These are phyloP conservation scores for Monilinia laxa DNA, from an alignment of 2,329 filamentous ascomycete species.

Conservation along the genomic window DNA sequence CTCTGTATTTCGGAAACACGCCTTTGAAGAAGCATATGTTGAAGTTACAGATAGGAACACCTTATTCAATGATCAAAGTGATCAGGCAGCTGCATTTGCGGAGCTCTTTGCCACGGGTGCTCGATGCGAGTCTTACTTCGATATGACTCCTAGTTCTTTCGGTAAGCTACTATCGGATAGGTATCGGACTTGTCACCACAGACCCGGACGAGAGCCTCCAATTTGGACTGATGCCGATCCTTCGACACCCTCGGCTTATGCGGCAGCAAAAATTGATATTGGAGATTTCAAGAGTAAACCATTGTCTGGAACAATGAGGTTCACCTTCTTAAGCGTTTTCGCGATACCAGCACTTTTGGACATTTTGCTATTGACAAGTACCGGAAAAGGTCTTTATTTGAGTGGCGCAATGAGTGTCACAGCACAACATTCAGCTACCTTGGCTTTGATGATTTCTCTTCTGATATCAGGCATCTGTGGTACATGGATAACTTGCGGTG, in stretches of 20 bases:
- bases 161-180: constrained; percentile 45
- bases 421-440: constrained; percentile 52
- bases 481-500: constrained; percentile 63
- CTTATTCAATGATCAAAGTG: constrained; percentile 57
- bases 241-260: constrained; percentile 44
- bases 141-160: constrained; percentile 51
- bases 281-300: constrained; percentile 46
- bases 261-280: constrained; percentile 53
- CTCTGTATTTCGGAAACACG: constrained; percentile 54
- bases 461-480: constrained; percentile 59
- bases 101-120: constrained; percentile 63
- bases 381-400: constrained; percentile 60
- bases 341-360: constrained; percentile 62
- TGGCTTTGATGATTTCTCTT: constrained; percentile 57
- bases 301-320: constrained; percentile 44
- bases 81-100: constrained; percentile 63
- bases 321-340: constrained; percentile 59
- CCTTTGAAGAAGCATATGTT: constrained; percentile 62
- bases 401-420: constrained; percentile 54
- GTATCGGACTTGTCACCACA: constrained; percentile 47
- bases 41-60: constrained; percentile 63
- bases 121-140: constrained; percentile 62
- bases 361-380: constrained; percentile 57
- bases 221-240: constrained; percentile 27
- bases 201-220: constrained; percentile 32